Conservation (phyloP, 768 basidiomycete species). For the Termitomyces sp. region DNA sequence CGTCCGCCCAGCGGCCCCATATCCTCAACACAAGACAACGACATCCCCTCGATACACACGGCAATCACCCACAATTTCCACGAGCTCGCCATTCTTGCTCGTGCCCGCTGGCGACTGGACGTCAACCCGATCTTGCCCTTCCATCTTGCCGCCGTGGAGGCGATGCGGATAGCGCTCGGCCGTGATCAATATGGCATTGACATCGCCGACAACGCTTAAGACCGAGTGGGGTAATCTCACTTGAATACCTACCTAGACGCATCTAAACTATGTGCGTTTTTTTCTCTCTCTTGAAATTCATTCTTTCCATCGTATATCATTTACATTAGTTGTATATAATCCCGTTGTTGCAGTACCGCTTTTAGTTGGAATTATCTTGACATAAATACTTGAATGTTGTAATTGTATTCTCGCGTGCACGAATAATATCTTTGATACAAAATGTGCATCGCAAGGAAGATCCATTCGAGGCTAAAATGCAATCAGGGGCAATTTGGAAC, state of each 20-base stretch:
- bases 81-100: slow-evolving; percentile 63
- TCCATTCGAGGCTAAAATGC: too few species aligned
- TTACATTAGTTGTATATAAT: not conserved
- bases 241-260: not conserved
- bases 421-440: not conserved
- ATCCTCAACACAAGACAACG: slow-evolving; percentile 20
- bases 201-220: not conserved
- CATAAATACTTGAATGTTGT: not conserved
- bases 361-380: not conserved
- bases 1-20: slow-evolving; percentile 31
- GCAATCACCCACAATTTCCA: slow-evolving; percentile 71
- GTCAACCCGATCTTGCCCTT: slow-evolving; percentile 59
- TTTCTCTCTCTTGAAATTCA: not conserved
- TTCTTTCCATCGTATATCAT: not conserved
- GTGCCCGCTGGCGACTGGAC: slow-evolving; percentile 43
- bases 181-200: slow-evolving; percentile 23
- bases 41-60: slow-evolving; percentile 28
- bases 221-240: not conserved
- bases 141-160: slow-evolving; percentile 70
- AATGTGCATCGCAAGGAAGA: too few species aligned
- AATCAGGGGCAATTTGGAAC: too few species aligned
- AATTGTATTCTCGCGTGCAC: not conserved
- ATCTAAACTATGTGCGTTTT: not conserved
- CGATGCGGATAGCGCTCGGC: slow-evolving; percentile 46
- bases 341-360: not conserved